Evolutionary conservation across 768 basidiomycete species (phyloP).

Genomic region (Gautieria morchelliformis): DNA sequence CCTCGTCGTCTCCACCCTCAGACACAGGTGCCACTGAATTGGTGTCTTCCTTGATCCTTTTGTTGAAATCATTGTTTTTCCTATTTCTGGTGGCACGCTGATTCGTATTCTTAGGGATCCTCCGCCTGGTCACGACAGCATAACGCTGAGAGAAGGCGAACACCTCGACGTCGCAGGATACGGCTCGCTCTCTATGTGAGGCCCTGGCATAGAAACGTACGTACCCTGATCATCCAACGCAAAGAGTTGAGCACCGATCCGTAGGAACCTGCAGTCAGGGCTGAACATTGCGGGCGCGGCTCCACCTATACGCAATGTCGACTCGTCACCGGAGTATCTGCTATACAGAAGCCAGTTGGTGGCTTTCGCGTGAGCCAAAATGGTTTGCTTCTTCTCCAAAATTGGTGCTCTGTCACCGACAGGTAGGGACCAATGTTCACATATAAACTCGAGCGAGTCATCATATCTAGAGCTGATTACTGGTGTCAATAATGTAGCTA

Average conservation of each 20-base stretch:
- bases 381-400: neutral
- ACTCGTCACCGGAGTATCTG: neutral
- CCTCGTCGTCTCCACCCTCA: neutral
- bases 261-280: neutral
- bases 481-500: neutral
- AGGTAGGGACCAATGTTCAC: neutral
- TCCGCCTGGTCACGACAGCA: neutral
- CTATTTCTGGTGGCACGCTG: neutral
- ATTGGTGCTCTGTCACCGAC: neutral
- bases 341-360: neutral
- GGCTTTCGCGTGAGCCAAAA: neutral
- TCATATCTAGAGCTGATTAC: neutral
- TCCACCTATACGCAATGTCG: neutral
- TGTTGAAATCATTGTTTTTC: neutral
- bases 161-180: constrained; percentile 4
- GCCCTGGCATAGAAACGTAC: neutral
- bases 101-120: neutral
- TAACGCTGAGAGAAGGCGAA: neutral
- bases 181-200: neutral
- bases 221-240: neutral
- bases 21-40: neutral
- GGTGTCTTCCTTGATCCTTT: neutral
- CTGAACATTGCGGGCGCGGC: constrained; percentile 3
- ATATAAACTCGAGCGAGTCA: neutral
- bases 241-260: constrained; percentile 5